phyloP scores from a whole-genome alignment of 2,329 filamentous ascomycete genomes.

The Aspergillus versicolor region DNA sequence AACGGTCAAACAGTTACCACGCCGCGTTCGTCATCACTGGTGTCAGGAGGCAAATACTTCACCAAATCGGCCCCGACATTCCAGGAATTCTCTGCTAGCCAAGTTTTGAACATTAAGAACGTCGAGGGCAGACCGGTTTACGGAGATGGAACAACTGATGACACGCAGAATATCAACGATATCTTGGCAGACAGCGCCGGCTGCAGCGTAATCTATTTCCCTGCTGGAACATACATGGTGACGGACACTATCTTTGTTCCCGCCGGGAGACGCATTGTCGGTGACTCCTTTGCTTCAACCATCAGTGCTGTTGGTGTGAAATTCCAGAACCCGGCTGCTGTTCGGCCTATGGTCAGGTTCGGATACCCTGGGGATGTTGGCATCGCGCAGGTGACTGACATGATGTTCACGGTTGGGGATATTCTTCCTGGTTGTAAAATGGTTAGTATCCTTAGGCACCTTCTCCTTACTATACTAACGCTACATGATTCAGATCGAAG shows the following conservation, averaged over 20 bases:
- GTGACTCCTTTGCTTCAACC: conserved; percentile 52
- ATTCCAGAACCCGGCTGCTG: conserved; percentile 45
- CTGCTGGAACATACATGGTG: conserved; percentile 55
- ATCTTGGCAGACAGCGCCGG: conserved; percentile 34
- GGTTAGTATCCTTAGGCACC: conserved; percentile 11
- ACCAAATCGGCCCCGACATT: conserved; percentile 46
- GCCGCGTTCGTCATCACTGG: conserved; percentile 27
- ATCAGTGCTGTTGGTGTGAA: conserved; percentile 50
- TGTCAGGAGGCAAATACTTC: conserved; percentile 40
- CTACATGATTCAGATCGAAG: conserved; percentile 35
- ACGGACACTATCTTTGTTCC: conserved; percentile 50
- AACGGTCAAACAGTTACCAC: conserved; percentile 30
- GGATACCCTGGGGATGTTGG: conserved; percentile 52
- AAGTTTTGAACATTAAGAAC: conserved; percentile 50
- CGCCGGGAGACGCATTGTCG: conserved; percentile 51
- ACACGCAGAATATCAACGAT: conserved; percentile 37
- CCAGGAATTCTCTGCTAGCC: conserved; percentile 38
- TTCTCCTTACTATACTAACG: not conserved
- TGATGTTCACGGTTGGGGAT: conserved; percentile 52
- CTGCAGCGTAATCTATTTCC: conserved; percentile 56
- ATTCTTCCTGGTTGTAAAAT: conserved; percentile 45
- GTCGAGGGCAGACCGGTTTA: conserved; percentile 41
- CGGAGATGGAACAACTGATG: conserved; percentile 44
- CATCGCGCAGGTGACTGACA: conserved; percentile 50
- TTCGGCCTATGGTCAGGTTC: conserved; percentile 51